Evolutionary conservation across 2,329 filamentous ascomycete species (phyloP), one percentile per base, ranked within the genome.

Genomic region (Capronia coronata): DNA sequence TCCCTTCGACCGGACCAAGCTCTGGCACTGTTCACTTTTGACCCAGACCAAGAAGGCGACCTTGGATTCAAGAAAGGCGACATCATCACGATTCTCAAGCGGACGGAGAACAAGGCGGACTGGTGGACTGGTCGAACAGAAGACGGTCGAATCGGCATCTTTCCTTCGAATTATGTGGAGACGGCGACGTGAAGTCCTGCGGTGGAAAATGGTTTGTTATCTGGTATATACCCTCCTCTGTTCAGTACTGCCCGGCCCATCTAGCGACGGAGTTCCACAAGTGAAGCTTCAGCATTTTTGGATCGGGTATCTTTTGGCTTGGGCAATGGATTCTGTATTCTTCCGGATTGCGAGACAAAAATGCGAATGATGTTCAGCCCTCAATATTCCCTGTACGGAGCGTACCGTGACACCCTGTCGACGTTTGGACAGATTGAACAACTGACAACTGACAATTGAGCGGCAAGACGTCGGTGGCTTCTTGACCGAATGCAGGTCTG

Each of bases 61-160:
- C 67, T 97, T 49, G 87, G 84, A 0, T 98, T 98, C 71, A 95
- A 94, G 73, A 98, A 98, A 75, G 93, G 93, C 16, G 93, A 98
- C 23, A 69, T 97, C 49, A 96, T 98, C 58, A 96, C 89, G 1
- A 89, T 98, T 50, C 67, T 94, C 49, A 96, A 98, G 74, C 86
- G 86, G 68, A 97, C 91, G 3, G 87, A 97, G 3, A 96, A 86
- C 61, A 86, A 87, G 51, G 90, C 89, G 49, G 91, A 97, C 67
- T 97, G 91, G 91, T 97, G 91, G 93, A 97, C 91, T 14, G 93
- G 93, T 21, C 84, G 85, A 69, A 83, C 96, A 63, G 90, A 90
- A 23, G 78, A 82, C 58, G 58, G 58, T 8, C 79, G 82, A 60
- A 86, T 90, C 48, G 93, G 93, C 30, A 94, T 96, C 58, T 98